Evolutionary conservation across 257 asterid species (phyloP).

Genomic region (Solanum medicagineum): DNA sequence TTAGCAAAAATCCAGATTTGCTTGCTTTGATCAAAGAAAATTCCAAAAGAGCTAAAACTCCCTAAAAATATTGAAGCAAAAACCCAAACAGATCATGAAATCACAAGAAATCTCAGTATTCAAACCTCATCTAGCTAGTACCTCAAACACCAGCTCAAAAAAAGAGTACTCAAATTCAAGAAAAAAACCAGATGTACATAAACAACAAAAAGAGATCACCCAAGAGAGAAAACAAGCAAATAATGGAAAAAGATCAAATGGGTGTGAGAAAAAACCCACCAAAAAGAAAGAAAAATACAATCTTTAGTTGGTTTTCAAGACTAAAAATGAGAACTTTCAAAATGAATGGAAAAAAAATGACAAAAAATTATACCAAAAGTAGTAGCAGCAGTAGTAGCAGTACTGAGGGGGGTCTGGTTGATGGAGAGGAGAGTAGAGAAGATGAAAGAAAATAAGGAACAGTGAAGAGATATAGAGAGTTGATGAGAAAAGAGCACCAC

Average conservation of each 20-base stretch:
- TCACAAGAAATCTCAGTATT: conserved; percentile 19
- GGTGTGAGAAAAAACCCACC: neutral
- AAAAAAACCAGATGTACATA: neutral
- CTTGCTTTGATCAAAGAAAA: conserved; percentile 6
- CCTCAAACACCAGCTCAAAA: neutral
- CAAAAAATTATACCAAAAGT: neutral
- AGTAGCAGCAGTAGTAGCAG: neutral
- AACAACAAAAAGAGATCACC: neutral
- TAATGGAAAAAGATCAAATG: neutral
- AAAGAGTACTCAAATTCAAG: neutral
- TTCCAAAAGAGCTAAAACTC: conserved; percentile 2
- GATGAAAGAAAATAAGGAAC: neutral
- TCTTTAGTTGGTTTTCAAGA: neutral
- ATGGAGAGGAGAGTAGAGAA: neutral
- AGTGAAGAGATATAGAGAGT: neutral
- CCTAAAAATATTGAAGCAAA: neutral
- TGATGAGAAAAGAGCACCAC: conserved; percentile 47
- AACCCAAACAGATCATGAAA: conserved; percentile 31
- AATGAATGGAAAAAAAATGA: neutral
- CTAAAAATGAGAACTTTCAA: neutral
- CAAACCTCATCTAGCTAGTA: neutral
- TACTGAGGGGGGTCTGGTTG: neutral
- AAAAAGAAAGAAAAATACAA: neutral
- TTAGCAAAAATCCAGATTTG: conserved; percentile 22
- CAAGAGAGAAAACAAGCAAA: neutral